These are phyloP conservation scores for Rhynchospora tenuis DNA, from an alignment of 176 grass and related monocot genomes.

Conservation along the genomic window DNA sequence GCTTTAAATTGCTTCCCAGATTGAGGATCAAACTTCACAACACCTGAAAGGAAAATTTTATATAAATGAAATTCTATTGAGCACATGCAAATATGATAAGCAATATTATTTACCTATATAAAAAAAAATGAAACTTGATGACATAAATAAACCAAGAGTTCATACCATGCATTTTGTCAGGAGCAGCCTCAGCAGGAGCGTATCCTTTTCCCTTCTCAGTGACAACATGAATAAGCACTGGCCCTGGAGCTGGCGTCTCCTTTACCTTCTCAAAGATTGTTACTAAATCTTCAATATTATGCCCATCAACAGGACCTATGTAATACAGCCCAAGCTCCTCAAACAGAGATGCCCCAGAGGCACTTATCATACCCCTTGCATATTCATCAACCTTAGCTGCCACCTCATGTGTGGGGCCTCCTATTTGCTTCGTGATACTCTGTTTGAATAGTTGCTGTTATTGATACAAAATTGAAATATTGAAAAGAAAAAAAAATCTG, in stretches of 20 bases:
- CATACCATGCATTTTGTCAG: conserved; percentile 86
- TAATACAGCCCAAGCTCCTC: conserved; percentile 97
- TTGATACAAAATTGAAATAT: not conserved
- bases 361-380: conserved; percentile 68
- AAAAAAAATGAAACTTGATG: not conserved
- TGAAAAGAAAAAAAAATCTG: not conserved
- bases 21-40: conserved; percentile 68
- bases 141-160: not conserved
- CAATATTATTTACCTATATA: not conserved
- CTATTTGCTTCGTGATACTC: conserved; percentile 81
- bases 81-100: not conserved
- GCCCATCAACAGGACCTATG: conserved; percentile 91
- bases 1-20: conserved; percentile 69
- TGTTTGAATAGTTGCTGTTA: not conserved
- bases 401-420: conserved; percentile 53
- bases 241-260: conserved; percentile 67
- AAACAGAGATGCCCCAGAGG: conserved; percentile 53
- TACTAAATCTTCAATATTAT: conserved; percentile 70
- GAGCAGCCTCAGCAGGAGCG: conserved; percentile 71
- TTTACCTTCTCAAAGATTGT: conserved; percentile 83
- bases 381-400: conserved; percentile 85
- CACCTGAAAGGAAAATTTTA: conserved; percentile 36
- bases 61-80: not conserved
- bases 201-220: conserved; percentile 95
- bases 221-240: conserved; percentile 77